phyloP scores from a whole-genome alignment of 2,329 filamentous ascomycete genomes.

The Magnaporthales sp. region DNA sequence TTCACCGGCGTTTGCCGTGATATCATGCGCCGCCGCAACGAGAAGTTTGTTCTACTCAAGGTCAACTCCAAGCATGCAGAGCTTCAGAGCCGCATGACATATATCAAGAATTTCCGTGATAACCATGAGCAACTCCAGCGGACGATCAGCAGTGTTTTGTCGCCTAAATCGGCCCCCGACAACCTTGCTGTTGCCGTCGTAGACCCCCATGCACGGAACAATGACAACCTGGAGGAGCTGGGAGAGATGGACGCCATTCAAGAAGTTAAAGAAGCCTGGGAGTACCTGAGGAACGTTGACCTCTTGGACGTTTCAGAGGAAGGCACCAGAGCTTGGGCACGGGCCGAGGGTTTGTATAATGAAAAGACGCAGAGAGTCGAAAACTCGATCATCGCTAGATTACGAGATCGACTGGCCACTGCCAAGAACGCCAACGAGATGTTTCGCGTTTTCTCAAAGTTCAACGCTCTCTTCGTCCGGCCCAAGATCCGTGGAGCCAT shows the following conservation, averaged over 20 bases:
- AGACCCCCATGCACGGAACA: slow-evolving; percentile 40
- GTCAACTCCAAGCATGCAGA: slow-evolving; percentile 80
- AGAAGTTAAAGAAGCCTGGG: slow-evolving; percentile 91
- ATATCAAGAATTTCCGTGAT: slow-evolving; percentile 88
- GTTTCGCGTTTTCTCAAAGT: slow-evolving; percentile 99
- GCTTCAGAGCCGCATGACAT: slow-evolving; percentile 83
- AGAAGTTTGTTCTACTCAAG: slow-evolving; percentile 98
- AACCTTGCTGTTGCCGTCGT: slow-evolving; percentile 53
- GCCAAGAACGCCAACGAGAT: slow-evolving; percentile 98
- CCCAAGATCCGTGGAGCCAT: slow-evolving; percentile 99
- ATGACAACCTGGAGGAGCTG: slow-evolving; percentile 71
- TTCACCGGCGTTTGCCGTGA: slow-evolving; percentile 97
- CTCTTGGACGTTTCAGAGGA: slow-evolving; percentile 85
- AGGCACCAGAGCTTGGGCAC: slow-evolving; percentile 85
- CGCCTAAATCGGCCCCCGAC: slow-evolving; percentile 56
- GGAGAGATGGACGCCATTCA: slow-evolving; percentile 95
- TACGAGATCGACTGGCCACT: slow-evolving; percentile 86
- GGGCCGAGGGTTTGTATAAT: slow-evolving; percentile 93
- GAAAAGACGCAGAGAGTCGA: slow-evolving; percentile 95
- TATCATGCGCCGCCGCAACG: slow-evolving; percentile 83
- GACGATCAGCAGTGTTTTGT: slow-evolving; percentile 95
- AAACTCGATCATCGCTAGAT: slow-evolving; percentile 93
- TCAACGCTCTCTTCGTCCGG: slow-evolving; percentile 95
- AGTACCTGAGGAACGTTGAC: slow-evolving; percentile 88
- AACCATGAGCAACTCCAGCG: slow-evolving; percentile 96